Percentiles rank a stretch among this genome's conserved stretches.
Conservation (phyloP, 768 basidiomycete genomes). For the Russula abietina region DNA sequence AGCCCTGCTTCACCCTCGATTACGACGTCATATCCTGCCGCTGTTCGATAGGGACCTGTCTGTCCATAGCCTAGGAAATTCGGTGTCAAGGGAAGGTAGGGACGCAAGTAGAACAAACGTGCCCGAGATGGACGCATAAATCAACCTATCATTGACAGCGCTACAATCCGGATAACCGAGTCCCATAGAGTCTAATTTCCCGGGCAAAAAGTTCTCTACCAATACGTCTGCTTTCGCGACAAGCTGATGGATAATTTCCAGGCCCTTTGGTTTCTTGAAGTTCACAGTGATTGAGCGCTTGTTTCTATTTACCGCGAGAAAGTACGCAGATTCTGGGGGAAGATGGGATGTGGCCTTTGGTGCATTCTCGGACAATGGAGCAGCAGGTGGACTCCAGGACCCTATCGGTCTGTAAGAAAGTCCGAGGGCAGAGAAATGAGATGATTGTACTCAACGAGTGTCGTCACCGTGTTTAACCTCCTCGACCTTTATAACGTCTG, state of each 20-base stretch:
- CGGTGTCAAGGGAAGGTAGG: not conserved
- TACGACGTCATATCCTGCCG: slow-evolving; percentile 82
- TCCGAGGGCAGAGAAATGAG: not conserved
- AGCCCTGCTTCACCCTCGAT: slow-evolving; percentile 71
- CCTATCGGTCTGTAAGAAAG: slow-evolving; percentile 21
- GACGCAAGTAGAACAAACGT: slow-evolving; percentile 18
- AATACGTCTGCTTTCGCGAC: slow-evolving; percentile 74
- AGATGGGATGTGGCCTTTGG: slow-evolving; percentile 54
- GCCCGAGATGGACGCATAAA: slow-evolving; percentile 91
- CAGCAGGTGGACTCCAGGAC: slow-evolving; percentile 36
- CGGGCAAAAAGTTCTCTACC: slow-evolving; percentile 83
- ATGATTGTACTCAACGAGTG: slow-evolving; percentile 51
- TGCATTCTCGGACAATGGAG: slow-evolving; percentile 37
- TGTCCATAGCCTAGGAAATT: slow-evolving; percentile 66
- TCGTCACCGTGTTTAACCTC: slow-evolving; percentile 80
- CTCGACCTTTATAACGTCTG: slow-evolving; percentile 92
- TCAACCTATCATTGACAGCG: slow-evolving; percentile 68
- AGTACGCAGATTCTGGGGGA: slow-evolving; percentile 90
- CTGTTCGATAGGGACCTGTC: slow-evolving; percentile 78
- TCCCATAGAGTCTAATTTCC: slow-evolving; percentile 80
- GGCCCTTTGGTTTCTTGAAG: slow-evolving; percentile 73
- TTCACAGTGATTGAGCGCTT: slow-evolving; percentile 87
- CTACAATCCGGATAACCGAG: slow-evolving; percentile 80
- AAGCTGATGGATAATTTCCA: slow-evolving; percentile 66
- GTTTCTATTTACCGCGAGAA: slow-evolving; percentile 82